A percentile compares a stretch with the other conserved stretches of the same genome.
Evolutionary conservation across 768 basidiomycete species (phyloP).

Genomic region (Lactifluus pinguis): DNA sequence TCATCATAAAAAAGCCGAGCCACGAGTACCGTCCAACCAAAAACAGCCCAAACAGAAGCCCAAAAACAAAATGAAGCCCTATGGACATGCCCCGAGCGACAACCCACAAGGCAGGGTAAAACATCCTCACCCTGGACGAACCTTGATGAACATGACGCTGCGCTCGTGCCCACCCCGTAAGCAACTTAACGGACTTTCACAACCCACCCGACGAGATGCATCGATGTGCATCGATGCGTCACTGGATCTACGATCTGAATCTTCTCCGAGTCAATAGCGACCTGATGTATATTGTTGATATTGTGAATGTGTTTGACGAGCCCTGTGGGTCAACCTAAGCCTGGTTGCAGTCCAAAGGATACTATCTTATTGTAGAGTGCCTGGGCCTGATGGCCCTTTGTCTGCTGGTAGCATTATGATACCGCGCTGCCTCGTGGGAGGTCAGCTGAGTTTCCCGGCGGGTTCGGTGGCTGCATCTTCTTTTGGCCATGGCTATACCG

Average conservation of each 20-base stretch:
- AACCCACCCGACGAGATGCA: not conserved
- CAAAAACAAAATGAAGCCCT: not conserved
- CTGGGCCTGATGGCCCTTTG: not conserved
- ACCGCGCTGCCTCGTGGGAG: not conserved
- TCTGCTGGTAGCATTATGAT: not conserved
- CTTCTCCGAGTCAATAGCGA: not conserved
- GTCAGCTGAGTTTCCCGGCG: not conserved
- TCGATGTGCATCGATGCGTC: not conserved
- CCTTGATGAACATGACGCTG: not conserved
- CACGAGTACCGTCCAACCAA: not conserved
- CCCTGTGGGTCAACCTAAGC: not conserved
- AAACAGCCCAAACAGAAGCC: not conserved
- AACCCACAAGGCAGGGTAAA: not conserved
- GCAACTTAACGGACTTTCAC: not conserved
- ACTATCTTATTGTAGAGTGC: not conserved
- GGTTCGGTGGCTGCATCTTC: not conserved
- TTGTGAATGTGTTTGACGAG: not conserved
- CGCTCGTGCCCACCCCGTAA: not conserved
- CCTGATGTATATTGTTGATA: not conserved
- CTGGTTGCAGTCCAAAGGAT: not conserved
- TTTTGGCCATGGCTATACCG: not conserved
- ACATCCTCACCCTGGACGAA: not conserved
- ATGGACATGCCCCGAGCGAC: not conserved
- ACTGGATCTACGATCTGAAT: not conserved
- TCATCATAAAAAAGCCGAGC: not conserved